Percentiles rank a stretch among this genome's conserved stretches.
These are phyloP conservation scores for Cryptococcus maquisensis DNA, from an alignment of 1,284 basidiomycete genomes.

Conservation along the genomic window DNA sequence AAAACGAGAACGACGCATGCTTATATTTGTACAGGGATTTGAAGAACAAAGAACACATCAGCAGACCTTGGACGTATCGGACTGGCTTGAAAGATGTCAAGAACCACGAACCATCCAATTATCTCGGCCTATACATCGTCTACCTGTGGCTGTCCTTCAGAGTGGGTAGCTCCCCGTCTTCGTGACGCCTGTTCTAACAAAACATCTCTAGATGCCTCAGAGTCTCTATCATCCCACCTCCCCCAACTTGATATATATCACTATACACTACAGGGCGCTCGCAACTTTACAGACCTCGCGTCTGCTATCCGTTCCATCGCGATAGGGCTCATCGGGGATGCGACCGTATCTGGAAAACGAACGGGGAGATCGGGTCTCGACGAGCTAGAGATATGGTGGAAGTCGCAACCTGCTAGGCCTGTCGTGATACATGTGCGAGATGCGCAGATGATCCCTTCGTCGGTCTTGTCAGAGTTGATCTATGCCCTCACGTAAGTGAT, in stretches of 20 bases:
- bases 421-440: slow-evolving; percentile 35
- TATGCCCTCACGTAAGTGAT: slow-evolving; percentile 34
- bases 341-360: slow-evolving; percentile 19
- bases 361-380: slow-evolving; percentile 34
- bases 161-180: slow-evolving; percentile 19
- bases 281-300: slow-evolving; percentile 29
- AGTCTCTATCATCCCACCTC: slow-evolving; percentile 11
- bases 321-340: slow-evolving; percentile 29
- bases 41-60: slow-evolving; percentile 21
- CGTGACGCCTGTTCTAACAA: neutral
- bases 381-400: slow-evolving; percentile 37
- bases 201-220: slow-evolving; percentile 17
- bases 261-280: slow-evolving; percentile 16
- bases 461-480: slow-evolving; percentile 32
- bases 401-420: slow-evolving; percentile 13
- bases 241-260: neutral
- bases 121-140: slow-evolving; percentile 17
- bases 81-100: slow-evolving; percentile 31
- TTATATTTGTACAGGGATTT: slow-evolving; percentile 15
- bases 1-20: neutral
- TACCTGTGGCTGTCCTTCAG: slow-evolving; percentile 36
- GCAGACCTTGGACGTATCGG: slow-evolving; percentile 33
- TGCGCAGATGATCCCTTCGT: slow-evolving; percentile 28
- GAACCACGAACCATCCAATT: slow-evolving; percentile 15
- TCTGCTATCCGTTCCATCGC: slow-evolving; percentile 24